Evolutionary conservation across 179 eudicot species (phyloP).

Genomic region (Spergularia azorica): DNA sequence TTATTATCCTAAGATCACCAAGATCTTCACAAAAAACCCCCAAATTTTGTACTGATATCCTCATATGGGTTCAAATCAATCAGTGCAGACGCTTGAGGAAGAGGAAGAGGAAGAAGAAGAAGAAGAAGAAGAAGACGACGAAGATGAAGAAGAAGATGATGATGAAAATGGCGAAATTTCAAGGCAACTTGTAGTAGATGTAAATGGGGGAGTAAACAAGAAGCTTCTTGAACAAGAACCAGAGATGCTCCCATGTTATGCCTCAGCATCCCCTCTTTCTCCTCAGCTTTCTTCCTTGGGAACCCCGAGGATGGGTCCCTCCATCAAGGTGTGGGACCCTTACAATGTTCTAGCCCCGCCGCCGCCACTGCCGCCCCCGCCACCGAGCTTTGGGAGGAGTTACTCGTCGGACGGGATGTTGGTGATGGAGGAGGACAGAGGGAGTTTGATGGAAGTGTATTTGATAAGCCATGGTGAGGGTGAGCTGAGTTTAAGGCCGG

Average conservation of each 20-base stretch:
- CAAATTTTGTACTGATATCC: neutral
- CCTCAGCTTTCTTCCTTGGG: conserved; percentile 94
- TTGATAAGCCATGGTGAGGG: conserved; percentile 83
- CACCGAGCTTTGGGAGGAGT: conserved; percentile 41
- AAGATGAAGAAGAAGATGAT: conserved; percentile 37
- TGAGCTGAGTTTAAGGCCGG: conserved; percentile 81
- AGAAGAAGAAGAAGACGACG: conserved; percentile 11
- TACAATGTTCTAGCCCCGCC: conserved; percentile 88
- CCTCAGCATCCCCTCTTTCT: conserved; percentile 92
- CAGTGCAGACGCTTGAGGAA: conserved; percentile 49
- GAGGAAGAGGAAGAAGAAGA: conserved; percentile 37
- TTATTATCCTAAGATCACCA: conserved; percentile 8
- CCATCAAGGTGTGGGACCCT: conserved; percentile 99
- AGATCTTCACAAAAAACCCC: neutral
- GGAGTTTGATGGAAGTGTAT: conserved; percentile 58
- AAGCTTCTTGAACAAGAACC: conserved; percentile 90
- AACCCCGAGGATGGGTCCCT: conserved; percentile 85
- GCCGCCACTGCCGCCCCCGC: conserved; percentile 53
- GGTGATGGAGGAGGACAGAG: conserved; percentile 34
- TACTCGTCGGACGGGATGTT: conserved; percentile 47
- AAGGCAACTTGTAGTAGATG: conserved; percentile 28
- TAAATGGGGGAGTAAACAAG: conserved; percentile 47
- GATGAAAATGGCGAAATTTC: conserved; percentile 39
- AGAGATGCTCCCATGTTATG: conserved; percentile 94
- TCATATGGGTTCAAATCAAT: conserved; percentile 78